Base-by-base conservation (phyloP, 805 yeast species). In the Blastobotrys americana region DNA sequence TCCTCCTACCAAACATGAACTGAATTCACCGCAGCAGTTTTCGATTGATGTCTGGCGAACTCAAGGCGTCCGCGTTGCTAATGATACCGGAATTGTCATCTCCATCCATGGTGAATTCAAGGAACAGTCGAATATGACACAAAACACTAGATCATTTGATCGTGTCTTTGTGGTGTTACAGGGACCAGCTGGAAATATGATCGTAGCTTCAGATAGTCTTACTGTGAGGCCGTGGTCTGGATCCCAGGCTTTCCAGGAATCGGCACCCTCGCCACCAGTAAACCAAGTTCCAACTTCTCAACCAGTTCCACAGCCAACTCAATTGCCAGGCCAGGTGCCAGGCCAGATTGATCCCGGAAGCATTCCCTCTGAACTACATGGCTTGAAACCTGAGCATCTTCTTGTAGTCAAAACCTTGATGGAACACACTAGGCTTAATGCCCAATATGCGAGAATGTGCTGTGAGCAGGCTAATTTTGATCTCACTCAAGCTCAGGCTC, bases 401-500 rank as follows among this genome's bases (percentile, higher is more conserved):
- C 81, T 79, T 45, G 62, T 86, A 3, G 71, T 85, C 15, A 72
- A 74, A 18, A 81, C 75, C 55, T 65, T 90, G 19, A 76, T 82
- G 65, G 61, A 73, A 21, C 85, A 82, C 50, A 89, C 97, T 0
- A 77, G 79, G 40, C 69, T 89, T 53, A 88, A 76, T 53, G 69
- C 84, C n/a, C 84, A 84, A 55, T 89, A 80, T 61, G 84, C 90
- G 0, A 66, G 79, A 21, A 77, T 89, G 84, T 72, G 93, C 34
- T 82, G 88, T 46, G 88, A 87, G 60, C 96, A 88, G 62, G 86
- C 95, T 56, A 73, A 76, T 44, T 89, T 94, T 89, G 82, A 84
- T 61, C 80, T 77, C 54, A 78, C 76, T 21, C 72, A 68, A 43
- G 89, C 96, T 21, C 67, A 77, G 10, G 72, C 71, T 37, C 80